phyloP scores from a whole-genome alignment of 768 basidiomycete genomes.

The Mycena leptocephala region DNA sequence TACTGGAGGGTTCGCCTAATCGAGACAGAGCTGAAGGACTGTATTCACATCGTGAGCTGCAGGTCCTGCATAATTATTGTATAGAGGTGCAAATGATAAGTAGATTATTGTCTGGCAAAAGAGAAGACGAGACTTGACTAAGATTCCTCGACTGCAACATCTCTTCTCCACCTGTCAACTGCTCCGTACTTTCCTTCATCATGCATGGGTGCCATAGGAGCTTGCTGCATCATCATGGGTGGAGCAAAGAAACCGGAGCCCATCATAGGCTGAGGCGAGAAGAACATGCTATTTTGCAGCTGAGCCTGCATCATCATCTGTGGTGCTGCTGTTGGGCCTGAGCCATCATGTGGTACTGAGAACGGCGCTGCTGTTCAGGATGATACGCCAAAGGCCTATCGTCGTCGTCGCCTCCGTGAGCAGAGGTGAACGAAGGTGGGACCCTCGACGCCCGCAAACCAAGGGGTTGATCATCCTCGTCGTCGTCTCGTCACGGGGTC shows the following conservation, averaged over 20 bases:
- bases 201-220: conserved; percentile 71
- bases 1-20: too few species aligned
- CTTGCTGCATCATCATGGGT: conserved; percentile 64
- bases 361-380: conserved; percentile 85
- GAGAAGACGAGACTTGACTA: neutral
- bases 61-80: too few species aligned
- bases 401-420: conserved; percentile 68
- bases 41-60: too few species aligned
- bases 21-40: too few species aligned
- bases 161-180: conserved; percentile 88
- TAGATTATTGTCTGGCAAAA: neutral
- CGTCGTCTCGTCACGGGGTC: conserved; percentile 59
- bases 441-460: conserved; percentile 76
- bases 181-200: conserved; percentile 79
- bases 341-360: conserved; percentile 73
- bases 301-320: conserved; percentile 86
- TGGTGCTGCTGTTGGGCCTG: conserved; percentile 64
- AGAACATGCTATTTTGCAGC: conserved; percentile 83
- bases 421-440: conserved; percentile 41
- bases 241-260: conserved; percentile 77
- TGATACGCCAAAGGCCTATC: conserved; percentile 81
- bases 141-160: conserved; percentile 79
- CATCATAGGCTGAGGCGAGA: conserved; percentile 78
- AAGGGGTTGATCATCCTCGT: conserved; percentile 82
- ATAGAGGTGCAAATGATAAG: neutral